phyloP scores from a whole-genome alignment of 2,329 filamentous ascomycete species.

The Nigrospora sphaerica region DNA sequence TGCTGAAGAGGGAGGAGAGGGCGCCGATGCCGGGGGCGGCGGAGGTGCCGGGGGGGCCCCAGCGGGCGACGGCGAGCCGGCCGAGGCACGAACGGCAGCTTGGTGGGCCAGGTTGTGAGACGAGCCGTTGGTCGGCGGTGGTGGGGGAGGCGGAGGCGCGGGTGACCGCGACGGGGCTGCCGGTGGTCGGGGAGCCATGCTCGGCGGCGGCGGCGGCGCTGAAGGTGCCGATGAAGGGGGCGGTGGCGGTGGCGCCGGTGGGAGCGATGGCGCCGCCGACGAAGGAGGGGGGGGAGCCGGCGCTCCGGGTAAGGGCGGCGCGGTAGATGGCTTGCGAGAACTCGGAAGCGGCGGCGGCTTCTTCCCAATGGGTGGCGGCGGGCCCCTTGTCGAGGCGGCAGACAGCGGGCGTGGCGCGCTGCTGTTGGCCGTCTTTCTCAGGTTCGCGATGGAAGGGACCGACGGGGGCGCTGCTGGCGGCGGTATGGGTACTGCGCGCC shows the following conservation, averaged over 20 bases:
- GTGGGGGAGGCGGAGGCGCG: constrained; percentile 29
- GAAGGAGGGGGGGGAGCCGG: constrained; percentile 26
- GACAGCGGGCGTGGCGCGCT: constrained; percentile 51
- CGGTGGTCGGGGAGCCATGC: constrained; percentile 13
- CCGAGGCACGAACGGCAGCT: constrained; percentile 29
- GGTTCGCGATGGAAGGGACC: constrained; percentile 48
- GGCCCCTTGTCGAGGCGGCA: constrained; percentile 55
- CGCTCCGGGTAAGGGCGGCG: constrained; percentile 20
- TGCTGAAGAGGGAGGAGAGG: constrained; percentile 32
- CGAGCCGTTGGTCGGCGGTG: constrained; percentile 10
- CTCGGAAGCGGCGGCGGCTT: constrained; percentile 60
- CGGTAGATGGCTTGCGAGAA: constrained; percentile 48
- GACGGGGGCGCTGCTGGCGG: constrained; percentile 30
- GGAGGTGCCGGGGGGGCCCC: constrained; percentile 27
- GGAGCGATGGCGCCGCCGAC: constrained; percentile 31
- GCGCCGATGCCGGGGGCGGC: constrained; percentile 26
- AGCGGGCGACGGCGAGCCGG: constrained; percentile 24
- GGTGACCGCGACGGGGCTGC: constrained; percentile 21
- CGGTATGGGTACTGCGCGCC: constrained; percentile 35
- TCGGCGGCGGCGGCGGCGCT: constrained; percentile 21
- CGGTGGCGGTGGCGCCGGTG: constrained; percentile 37
- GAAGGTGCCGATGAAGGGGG: constrained; percentile 33
- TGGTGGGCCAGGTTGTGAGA: constrained; percentile 30
- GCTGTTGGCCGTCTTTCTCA: constrained; percentile 49
- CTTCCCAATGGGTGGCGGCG: constrained; percentile 73